Evolutionary conservation across 305 asterid genomes (phyloP).

Genomic region (Fraxinus baroniana): DNA sequence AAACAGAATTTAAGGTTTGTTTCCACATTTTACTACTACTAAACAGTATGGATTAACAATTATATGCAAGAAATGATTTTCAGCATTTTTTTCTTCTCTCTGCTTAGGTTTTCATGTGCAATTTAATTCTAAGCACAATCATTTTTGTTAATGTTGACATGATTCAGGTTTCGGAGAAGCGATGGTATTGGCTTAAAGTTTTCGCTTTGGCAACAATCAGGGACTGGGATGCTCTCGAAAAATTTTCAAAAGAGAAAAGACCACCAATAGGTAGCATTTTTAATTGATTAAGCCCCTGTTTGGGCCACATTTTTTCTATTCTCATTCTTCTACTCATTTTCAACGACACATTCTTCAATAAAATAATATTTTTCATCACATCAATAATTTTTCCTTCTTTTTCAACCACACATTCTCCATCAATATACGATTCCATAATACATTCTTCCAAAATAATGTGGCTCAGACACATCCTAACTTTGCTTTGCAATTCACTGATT

Average conservation of each 20-base stretch:
- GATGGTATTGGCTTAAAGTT: slow-evolving; percentile 98
- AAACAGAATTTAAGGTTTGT: slow-evolving; percentile 82
- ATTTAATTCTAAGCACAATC: slow-evolving; percentile 14
- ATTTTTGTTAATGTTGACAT: slow-evolving; percentile 15
- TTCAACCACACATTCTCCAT: no score
- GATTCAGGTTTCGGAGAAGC: slow-evolving; percentile 87
- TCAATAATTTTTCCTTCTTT: no score
- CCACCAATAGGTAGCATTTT: slow-evolving; percentile 80
- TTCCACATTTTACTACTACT: slow-evolving; percentile 19
- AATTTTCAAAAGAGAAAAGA: slow-evolving; percentile 79
- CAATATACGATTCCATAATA: no score
- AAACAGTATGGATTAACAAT: slow-evolving; percentile 6
- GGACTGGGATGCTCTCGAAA: slow-evolving; percentile 92
- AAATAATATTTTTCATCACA: no score
- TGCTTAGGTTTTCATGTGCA: slow-evolving; percentile 3
- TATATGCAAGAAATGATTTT: neutral
- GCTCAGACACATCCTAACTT: no score
- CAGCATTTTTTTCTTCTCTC: slow-evolving; percentile 11
- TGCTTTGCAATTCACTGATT: no score
- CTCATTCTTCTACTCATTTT: no score
- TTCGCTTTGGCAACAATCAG: slow-evolving; percentile 89
- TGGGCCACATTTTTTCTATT: no score
- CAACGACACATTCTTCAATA: no score
- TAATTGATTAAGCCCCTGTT: slow-evolving; percentile 10
- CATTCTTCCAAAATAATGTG: no score